These are phyloP conservation scores for Lecanicillium sp. DNA, from an alignment of 2,329 filamentous ascomycete genomes.

Conservation along the genomic window DNA sequence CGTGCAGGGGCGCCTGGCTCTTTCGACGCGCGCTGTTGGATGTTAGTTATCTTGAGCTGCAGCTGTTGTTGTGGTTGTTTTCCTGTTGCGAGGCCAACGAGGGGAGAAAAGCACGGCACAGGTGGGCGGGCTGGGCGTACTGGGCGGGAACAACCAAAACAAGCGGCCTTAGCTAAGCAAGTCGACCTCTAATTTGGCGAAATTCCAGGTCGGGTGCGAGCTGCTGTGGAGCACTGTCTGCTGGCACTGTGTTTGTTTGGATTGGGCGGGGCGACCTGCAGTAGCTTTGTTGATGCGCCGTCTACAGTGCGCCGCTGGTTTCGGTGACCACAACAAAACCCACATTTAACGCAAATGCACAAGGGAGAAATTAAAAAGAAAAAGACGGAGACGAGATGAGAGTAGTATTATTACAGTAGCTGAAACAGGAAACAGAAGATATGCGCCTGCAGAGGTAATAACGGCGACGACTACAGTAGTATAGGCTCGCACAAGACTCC, in stretches of 20 bases:
- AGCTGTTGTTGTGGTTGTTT: conserved; percentile 32
- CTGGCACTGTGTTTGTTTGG: conserved; percentile 6
- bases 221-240: not conserved
- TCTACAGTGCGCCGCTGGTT: not conserved
- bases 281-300: not conserved
- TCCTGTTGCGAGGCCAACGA: conserved; percentile 37
- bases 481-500: too few species aligned
- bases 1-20: conserved; percentile 11
- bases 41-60: conserved; percentile 19
- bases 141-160: conserved; percentile 10
- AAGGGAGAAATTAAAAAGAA: too few species aligned
- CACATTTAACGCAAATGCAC: too few species aligned
- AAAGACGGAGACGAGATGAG: too few species aligned
- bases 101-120: conserved; percentile 21
- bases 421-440: too few species aligned
- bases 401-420: too few species aligned
- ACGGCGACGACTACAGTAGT: too few species aligned
- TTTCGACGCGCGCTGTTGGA: conserved; percentile 20
- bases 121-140: conserved; percentile 4
- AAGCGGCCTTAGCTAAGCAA: conserved; percentile 17
- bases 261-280: not conserved
- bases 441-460: too few species aligned
- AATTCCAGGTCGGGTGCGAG: conserved; percentile 13
- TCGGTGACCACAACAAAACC: not conserved
- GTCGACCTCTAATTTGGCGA: conserved; percentile 13